Percentiles rank a stretch among this genome's conserved stretches.
phyloP scores from a whole-genome alignment of 1,284 basidiomycete genomes.

The Rhizoctonia solani region DNA sequence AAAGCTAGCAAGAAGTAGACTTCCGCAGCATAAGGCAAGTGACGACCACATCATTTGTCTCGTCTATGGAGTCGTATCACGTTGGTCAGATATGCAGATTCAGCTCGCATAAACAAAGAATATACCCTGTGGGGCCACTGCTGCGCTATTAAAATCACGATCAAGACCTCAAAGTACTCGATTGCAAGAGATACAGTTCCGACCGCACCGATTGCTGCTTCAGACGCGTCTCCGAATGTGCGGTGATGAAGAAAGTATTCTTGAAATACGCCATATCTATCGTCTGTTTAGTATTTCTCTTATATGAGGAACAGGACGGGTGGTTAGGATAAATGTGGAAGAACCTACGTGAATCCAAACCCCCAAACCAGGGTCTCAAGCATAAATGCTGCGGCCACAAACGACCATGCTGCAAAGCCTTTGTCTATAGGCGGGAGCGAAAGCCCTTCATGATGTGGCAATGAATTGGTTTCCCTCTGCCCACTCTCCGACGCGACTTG shows the following conservation, averaged over 20 bases:
- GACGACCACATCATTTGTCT: conserved; percentile 31
- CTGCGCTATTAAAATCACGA: conserved; percentile 11
- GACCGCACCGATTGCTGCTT: conserved; percentile 34
- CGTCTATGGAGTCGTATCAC: no score
- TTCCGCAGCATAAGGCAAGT: conserved; percentile 33
- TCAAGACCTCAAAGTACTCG: conserved; percentile 31
- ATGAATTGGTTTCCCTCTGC: background rate
- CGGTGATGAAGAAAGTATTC: conserved; percentile 41
- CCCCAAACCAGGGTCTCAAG: conserved; percentile 37
- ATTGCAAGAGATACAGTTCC: conserved; percentile 37
- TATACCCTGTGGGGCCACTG: conserved; percentile 25
- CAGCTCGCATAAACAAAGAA: background rate
- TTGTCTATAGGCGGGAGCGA: conserved; percentile 34
- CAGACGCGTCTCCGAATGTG: conserved; percentile 33
- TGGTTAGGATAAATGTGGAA: background rate
- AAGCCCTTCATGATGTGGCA: background rate
- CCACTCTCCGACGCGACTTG: background rate
- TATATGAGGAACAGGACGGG: background rate
- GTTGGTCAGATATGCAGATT: background rate
- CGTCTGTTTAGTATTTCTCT: no score
- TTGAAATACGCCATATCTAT: conserved; percentile 40
- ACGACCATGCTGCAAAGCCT: conserved; percentile 34
- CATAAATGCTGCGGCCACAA: conserved; percentile 35
- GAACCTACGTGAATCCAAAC: conserved; percentile 33
- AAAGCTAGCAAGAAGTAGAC: conserved; percentile 37